phyloP scores from a whole-genome alignment of 2,329 filamentous ascomycete genomes.

The Bipolaris bicolor region DNA sequence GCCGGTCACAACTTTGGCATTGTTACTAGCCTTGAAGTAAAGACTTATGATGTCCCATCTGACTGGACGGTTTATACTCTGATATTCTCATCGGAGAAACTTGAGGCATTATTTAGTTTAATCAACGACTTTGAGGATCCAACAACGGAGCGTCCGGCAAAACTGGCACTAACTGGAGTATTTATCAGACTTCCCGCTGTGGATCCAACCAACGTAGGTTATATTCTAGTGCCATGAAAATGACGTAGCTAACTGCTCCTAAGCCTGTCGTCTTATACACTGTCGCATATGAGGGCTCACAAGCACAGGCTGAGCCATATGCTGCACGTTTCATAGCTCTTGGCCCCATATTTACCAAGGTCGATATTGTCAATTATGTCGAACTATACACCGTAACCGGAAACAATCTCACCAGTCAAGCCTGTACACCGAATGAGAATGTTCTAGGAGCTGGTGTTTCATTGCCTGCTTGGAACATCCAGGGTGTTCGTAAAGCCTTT shows the following conservation, averaged over 20 bases:
- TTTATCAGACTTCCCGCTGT: constrained; percentile 17
- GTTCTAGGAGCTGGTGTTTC: constrained; percentile 22
- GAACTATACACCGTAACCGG: constrained; percentile 25
- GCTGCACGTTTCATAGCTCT: constrained; percentile 25
- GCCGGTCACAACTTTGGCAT: constrained; percentile 51
- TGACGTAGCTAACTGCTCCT: neutral
- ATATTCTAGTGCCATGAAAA: neutral
- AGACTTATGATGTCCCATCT: constrained; percentile 22
- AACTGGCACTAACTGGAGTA: constrained; percentile 21
- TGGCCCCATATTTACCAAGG: constrained; percentile 9
- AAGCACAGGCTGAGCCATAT: constrained; percentile 21
- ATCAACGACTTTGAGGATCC: constrained; percentile 32
- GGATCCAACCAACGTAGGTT: constrained; percentile 24
- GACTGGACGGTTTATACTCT: constrained; percentile 22
- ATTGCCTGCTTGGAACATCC: constrained; percentile 25
- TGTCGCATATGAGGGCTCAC: constrained; percentile 25
- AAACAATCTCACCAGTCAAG: constrained; percentile 19
- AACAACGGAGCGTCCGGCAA: constrained; percentile 2
- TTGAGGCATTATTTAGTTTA: constrained; percentile 42
- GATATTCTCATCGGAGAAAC: constrained; percentile 24
- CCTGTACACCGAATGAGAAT: constrained; percentile 21
- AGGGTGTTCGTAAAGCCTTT: constrained; percentile 23
- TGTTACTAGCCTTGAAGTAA: constrained; percentile 45
- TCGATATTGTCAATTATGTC: constrained; percentile 19
- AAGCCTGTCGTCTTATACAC: constrained; percentile 26